Base-by-base conservation (phyloP, 805 yeast genomes). In the Wickerhamomyces canadensis region DNA sequence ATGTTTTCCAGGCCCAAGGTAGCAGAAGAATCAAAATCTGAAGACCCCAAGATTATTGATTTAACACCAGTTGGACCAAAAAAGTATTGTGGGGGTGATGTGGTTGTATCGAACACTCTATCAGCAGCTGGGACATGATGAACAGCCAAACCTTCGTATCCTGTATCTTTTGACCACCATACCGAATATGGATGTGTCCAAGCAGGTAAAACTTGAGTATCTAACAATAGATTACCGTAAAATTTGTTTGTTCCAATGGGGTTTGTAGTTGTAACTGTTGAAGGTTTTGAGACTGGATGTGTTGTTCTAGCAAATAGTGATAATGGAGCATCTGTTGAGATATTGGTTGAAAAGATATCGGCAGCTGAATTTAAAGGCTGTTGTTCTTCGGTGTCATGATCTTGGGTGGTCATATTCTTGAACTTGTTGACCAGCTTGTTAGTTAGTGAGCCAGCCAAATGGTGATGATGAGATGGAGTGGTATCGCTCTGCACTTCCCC, bases 101-200 rank as follows among this genome's bases (percentile, higher is more conserved):
- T 54, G 25, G 78, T 82, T 7, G 81, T 83, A 1, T 88, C 95
- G 57, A 65, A 80, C 2, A 84, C 94, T 42, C 74, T 60, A 46
- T 83, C 86, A 6, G 64, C 48, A 3, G 69, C 67, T 4, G 67
- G 65, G 1, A 81, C 74, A 48, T 85, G 87, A 21, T 84, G 71
- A 33, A 82, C 64, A 1, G 85, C 88, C 36, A 84, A 54, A 2
- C 95, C 95, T 34, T 58, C 59, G 38, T 58, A 67, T 7, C 49
- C 54, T 23, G 60, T 62, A 37, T 70, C 76, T 37, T 65, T 74
- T 8, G 80, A 64, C 43, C 67, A 67, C 91, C 89, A 84, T 6
- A 83, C 61, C 22, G 85, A 75, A 52, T 84, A 84, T 2, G 95
- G 95, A 48, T 82, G 87, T 0, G 91, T 76, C 88, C 89, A 85